Base-by-base conservation (phyloP, 1,139 yeast species). In the Neolecta irregularis region DNA sequence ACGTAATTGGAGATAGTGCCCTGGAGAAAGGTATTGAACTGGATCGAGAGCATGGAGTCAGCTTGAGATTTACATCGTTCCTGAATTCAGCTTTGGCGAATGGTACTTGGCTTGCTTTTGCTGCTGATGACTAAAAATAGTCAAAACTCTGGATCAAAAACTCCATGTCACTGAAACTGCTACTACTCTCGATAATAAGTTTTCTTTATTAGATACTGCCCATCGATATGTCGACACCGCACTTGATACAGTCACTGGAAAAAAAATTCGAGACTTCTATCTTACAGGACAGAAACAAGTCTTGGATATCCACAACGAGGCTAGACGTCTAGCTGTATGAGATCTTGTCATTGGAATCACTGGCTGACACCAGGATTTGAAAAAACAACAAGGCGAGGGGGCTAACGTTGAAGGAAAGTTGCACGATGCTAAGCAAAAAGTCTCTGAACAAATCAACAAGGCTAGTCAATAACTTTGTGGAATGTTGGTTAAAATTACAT, bases 251-350 rank as follows among this genome's bases (percentile, higher is more conserved):
- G 55, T 57, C 3, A 48, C 65, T 36, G 79, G 78, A 6, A 52
- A 64, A 26, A 67, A 60, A 50, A 57, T 72, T 30, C 70, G 67
- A 43, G 51, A 55, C 9, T 71, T 67, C 55, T 69, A 73, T 56
- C 54, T 64, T 28, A 64, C 54, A 26, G 62, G 72, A 30, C 69
- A 67, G 9, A 60, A 61, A 41, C 78, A 74, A 45, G 77, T 67
- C 2, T 57, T 58, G 34, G 72, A 70, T 39, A 79, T 77, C 34
- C 85, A 78, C 54, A 64, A 61, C 39, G 88, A 77, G 55, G 92
- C 91, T 23, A 61, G 64, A 46, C 64, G 88, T 48, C 62, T 77
- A 50, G 76, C 76, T 17, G 73, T n/a, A n/a, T n/a, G n/a, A n/a
- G n/a, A n/a, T n/a, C n/a, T n/a, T n/a, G n/a, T n/a, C n/a, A n/a